Percentiles rank a stretch among this genome's conserved stretches.
Conservation (phyloP, 2,329 filamentous ascomycete species). For the Aspergillus cejpii region DNA sequence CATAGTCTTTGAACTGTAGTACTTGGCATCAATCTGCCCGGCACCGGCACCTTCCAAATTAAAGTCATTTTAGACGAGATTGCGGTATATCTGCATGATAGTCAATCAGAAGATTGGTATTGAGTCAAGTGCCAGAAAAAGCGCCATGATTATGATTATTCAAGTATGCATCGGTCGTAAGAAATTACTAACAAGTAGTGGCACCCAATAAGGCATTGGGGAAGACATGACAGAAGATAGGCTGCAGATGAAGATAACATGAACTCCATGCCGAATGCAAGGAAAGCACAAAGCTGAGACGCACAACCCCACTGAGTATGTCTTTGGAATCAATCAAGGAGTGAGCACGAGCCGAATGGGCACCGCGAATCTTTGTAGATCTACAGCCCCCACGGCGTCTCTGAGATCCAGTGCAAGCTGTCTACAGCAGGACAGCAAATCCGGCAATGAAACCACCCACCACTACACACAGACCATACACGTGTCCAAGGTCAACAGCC, state of each 20-base stretch:
- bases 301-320: neutral
- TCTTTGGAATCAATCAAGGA: neutral
- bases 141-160: neutral
- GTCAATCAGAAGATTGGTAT: too few relatives aligned
- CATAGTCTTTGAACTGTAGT: too few relatives aligned
- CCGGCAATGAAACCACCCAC: slow-evolving; percentile 52
- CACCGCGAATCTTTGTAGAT: neutral
- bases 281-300: slow-evolving; percentile 1
- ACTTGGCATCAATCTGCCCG: too few relatives aligned
- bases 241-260: neutral
- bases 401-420: neutral
- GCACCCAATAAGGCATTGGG: neutral
- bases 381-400: slow-evolving; percentile 1
- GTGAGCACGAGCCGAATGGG: neutral
- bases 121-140: neutral
- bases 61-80: too few relatives aligned
- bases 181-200: neutral
- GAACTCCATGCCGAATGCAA: neutral
- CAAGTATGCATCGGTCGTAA: neutral
- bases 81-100: too few relatives aligned
- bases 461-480: slow-evolving; percentile 52
- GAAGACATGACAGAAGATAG: neutral
- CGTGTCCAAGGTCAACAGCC: slow-evolving; percentile 48
- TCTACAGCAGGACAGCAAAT: slow-evolving; percentile 50
- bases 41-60: too few relatives aligned